A percentile compares a stretch with the other conserved stretches of the same genome.
Evolutionary conservation across 1,139 yeast genomes (phyloP).

Genomic region (Yamadazyma triangularis): DNA sequence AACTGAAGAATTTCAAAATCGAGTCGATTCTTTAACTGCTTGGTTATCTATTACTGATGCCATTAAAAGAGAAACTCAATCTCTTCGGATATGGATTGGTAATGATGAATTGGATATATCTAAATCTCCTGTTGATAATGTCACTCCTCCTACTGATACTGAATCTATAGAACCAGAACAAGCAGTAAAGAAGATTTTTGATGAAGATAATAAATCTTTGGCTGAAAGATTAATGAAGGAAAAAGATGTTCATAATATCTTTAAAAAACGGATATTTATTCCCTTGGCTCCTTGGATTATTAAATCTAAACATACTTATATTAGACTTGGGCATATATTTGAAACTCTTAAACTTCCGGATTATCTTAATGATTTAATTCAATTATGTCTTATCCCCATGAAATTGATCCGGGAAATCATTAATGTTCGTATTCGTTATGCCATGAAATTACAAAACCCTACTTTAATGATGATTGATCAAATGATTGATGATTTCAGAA

Average conservation of each 20-base stretch:
- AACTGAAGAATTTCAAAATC: constrained; percentile 56
- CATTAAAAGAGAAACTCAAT: constrained; percentile 53
- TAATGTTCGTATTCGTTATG: constrained; percentile 69
- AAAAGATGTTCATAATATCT: constrained; percentile 71
- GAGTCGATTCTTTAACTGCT: constrained; percentile 75
- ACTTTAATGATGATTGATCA: constrained; percentile 97
- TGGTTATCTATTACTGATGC: constrained; percentile 80
- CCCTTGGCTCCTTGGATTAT: constrained; percentile 70
- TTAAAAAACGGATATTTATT: constrained; percentile 52
- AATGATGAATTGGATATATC: constrained; percentile 69
- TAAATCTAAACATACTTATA: constrained; percentile 71
- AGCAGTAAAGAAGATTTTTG: constrained; percentile 38
- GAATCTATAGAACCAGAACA: constrained; percentile 25
- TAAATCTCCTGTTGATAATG: constrained; percentile 24
- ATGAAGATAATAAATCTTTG: constrained; percentile 60
- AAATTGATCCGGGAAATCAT: constrained; percentile 78
- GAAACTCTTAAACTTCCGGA: constrained; percentile 73
- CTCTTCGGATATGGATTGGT: constrained; percentile 70
- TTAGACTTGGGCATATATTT: constrained; percentile 59
- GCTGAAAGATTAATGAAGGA: constrained; percentile 87
- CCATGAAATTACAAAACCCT: constrained; percentile 75
- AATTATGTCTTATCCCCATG: constrained; percentile 73
- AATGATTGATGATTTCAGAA: constrained; percentile 80
- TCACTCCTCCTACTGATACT: constrained; percentile 14
- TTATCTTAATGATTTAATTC: constrained; percentile 61